Evolutionary conservation across 1,284 basidiomycete genomes (phyloP).

Genomic region (Phellinidium pouzarii): DNA sequence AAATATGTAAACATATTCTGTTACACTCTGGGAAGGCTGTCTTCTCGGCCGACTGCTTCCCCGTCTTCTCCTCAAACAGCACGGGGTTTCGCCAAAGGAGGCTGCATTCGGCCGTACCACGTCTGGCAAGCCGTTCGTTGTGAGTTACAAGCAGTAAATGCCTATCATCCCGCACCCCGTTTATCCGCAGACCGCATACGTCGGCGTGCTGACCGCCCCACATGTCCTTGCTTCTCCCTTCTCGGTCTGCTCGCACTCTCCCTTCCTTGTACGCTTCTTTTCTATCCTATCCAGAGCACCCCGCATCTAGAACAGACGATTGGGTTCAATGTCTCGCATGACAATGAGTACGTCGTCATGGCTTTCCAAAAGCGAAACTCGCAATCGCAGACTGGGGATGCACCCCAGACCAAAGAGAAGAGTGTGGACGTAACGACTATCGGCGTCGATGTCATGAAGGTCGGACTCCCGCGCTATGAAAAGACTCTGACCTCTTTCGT

Average conservation of each 20-base stretch:
- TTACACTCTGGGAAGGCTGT: conserved; percentile 42
- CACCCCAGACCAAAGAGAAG: background rate
- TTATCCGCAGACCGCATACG: background rate
- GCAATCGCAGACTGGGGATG: background rate
- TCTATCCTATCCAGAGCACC: conserved; percentile 34
- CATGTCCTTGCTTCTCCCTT: background rate
- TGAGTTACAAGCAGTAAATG: conserved; percentile 28
- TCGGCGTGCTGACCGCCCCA: conserved; percentile 4
- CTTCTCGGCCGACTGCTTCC: conserved; percentile 67
- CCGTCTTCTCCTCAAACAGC: conserved; percentile 50
- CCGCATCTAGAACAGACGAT: conserved; percentile 42
- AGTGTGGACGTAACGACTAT: conserved; percentile 26
- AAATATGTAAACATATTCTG: background rate
- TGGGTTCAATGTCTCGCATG: conserved; percentile 76
- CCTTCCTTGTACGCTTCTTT: conserved; percentile 2
- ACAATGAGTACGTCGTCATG: conserved; percentile 64
- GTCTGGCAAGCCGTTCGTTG: conserved; percentile 69
- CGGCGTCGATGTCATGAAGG: conserved; percentile 76
- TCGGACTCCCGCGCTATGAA: conserved; percentile 51
- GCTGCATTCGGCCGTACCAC: conserved; percentile 52
- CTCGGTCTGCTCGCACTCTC: background rate
- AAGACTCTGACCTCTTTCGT: conserved; percentile 51
- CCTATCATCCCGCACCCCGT: background rate
- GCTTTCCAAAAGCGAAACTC: conserved; percentile 49
- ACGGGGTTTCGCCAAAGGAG: conserved; percentile 38